A percentile compares a stretch with the other conserved stretches of the same genome.
phyloP scores from a whole-genome alignment of 2,329 filamentous ascomycete genomes.

The Phialophora tarda region DNA sequence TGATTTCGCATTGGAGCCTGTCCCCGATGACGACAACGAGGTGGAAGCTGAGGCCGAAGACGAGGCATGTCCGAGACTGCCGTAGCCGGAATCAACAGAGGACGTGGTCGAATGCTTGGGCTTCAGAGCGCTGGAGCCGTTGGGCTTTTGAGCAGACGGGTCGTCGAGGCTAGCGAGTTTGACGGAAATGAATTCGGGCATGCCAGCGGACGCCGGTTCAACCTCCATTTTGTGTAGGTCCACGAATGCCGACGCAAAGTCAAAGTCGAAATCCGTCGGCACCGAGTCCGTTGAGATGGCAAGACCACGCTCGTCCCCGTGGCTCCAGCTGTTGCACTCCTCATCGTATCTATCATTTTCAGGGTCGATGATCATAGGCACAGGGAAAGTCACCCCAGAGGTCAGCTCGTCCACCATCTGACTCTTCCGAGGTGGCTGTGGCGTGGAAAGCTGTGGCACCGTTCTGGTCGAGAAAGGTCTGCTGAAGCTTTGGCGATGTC shows the following conservation, averaged over 20 bases:
- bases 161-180: conserved; percentile 21
- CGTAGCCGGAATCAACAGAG: conserved; percentile 36
- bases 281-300: conserved; percentile 21
- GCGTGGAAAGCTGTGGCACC: conserved; percentile 5
- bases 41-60: conserved; percentile 17
- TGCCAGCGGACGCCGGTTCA: background rate
- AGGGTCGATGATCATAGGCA: conserved; percentile 17
- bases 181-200: conserved; percentile 16
- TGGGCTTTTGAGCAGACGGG: background rate
- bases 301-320: conserved; percentile 32
- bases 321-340: conserved; percentile 33
- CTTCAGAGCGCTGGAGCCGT: conserved; percentile 19
- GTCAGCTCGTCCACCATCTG: background rate
- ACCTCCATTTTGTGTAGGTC: conserved; percentile 11
- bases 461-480: conserved; percentile 27
- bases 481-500: conserved; percentile 32
- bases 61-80: conserved; percentile 25
- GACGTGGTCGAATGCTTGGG: conserved; percentile 31
- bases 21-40: background rate
- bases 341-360: conserved; percentile 33
- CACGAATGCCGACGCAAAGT: conserved; percentile 15
- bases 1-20: background rate
- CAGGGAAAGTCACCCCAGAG: conserved; percentile 20
- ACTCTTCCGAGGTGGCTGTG: conserved; percentile 5
- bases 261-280: conserved; percentile 24